A percentile compares a stretch with the other conserved stretches of the same genome.
These are phyloP conservation scores for Erysimum cheiri DNA, from an alignment of 441 rosid genomes.

Conservation along the genomic window DNA sequence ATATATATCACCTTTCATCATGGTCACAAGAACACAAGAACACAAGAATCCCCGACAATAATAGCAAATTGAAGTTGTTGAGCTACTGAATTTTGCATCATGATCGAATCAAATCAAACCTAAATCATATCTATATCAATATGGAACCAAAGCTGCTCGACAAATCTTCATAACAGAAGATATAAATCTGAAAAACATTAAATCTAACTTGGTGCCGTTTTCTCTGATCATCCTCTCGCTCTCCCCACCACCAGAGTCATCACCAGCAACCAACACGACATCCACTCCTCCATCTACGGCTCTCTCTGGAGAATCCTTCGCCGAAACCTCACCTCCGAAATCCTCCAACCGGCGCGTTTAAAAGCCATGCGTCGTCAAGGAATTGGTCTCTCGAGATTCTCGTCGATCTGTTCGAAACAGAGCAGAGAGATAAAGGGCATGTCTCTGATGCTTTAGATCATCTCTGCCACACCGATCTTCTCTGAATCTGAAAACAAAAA, in stretches of 20 bases:
- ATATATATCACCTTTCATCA: no score
- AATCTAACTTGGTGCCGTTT: slow-evolving; percentile 44
- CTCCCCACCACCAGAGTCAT: slow-evolving; percentile 42
- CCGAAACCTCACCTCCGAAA: slow-evolving; percentile 43
- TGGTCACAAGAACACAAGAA: no score
- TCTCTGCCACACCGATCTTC: slow-evolving; percentile 47
- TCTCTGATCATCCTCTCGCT: slow-evolving; percentile 44
- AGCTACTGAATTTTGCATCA: no score
- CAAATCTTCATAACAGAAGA: no score
- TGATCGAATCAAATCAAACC: no score
- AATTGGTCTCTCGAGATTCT: slow-evolving; percentile 45
- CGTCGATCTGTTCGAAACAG: slow-evolving; percentile 28
- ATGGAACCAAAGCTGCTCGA: no score
- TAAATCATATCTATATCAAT: no score
- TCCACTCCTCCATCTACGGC: slow-evolving; percentile 46
- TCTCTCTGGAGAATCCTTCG: slow-evolving; percentile 46
- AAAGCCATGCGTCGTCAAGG: slow-evolving; percentile 44
- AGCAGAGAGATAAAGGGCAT: slow-evolving; percentile 38
- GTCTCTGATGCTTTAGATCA: slow-evolving; percentile 33
- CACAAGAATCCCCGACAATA: no score
- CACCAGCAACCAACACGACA: slow-evolving; percentile 44
- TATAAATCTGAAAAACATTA: no score
- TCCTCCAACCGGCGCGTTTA: slow-evolving; percentile 42
- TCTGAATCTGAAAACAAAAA: no score
- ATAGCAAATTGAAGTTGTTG: no score